phyloP scores from a whole-genome alignment of 2,329 filamentous ascomycete genomes.

The Aspergillus spinulosporus region DNA sequence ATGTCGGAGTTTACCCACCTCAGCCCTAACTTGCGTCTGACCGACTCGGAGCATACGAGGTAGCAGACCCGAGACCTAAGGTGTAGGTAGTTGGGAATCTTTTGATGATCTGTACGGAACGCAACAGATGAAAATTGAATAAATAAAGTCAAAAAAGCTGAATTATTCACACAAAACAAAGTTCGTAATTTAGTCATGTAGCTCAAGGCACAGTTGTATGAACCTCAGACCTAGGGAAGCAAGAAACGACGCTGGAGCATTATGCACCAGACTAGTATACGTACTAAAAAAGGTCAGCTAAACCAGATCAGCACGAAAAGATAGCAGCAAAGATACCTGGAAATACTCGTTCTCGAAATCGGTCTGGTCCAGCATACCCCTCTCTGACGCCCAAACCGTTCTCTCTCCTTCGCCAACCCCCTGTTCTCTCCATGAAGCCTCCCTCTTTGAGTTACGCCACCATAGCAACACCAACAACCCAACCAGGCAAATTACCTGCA shows the following conservation, averaged over 20 bases:
- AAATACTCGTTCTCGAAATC: constrained; percentile 3
- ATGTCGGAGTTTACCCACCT: neutral
- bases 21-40: neutral
- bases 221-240: neutral
- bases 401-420: neutral
- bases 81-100: too few relatives aligned
- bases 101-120: too few relatives aligned
- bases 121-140: too few relatives aligned
- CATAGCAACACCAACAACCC: neutral
- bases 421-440: neutral
- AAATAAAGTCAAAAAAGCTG: too few relatives aligned
- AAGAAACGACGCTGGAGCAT: neutral
- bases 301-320: neutral
- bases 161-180: too few relatives aligned
- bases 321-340: neutral
- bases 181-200: too few relatives aligned
- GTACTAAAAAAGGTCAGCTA: neutral
- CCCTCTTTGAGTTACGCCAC: neutral
- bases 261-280: neutral
- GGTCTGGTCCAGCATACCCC: neutral
- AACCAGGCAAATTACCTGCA: neutral
- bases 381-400: neutral
- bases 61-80: too few relatives aligned
- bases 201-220: too few relatives aligned
- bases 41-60: too few relatives aligned